Percentiles rank a stretch among this genome's conserved stretches.
Conservation (phyloP, 371 early-diverging fungal species). For the Haplosporangium sp. region DNA sequence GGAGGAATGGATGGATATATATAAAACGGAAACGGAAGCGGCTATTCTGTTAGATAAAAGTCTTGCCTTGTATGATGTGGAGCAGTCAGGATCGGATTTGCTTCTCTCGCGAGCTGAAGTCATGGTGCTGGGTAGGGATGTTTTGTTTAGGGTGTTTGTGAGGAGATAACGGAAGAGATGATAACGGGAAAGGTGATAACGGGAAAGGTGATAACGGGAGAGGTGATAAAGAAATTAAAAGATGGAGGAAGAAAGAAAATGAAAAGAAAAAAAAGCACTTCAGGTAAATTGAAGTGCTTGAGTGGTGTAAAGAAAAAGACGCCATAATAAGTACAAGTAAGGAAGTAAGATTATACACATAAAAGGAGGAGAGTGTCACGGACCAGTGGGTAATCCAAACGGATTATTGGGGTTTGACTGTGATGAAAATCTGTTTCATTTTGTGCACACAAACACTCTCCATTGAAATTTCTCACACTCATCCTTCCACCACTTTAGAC, state of each 20-base stretch:
- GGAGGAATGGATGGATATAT: too few relatives aligned
- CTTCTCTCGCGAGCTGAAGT: conserved; percentile 16
- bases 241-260: not conserved
- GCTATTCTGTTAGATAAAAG: too few relatives aligned
- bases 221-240: not conserved
- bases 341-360: too few relatives aligned
- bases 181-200: not conserved
- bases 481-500: too few relatives aligned
- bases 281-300: too few relatives aligned
- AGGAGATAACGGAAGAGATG: not conserved
- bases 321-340: too few relatives aligned
- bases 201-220: not conserved
- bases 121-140: not conserved
- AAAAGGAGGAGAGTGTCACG: too few relatives aligned
- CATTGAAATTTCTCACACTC: too few relatives aligned
- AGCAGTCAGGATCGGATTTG: conserved; percentile 8
- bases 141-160: not conserved
- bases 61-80: conserved; percentile 9
- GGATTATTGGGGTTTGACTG: too few relatives aligned
- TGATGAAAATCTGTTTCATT: too few relatives aligned
- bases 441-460: too few relatives aligned
- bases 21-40: not conserved
- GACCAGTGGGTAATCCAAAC: too few relatives aligned
- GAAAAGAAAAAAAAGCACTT: not conserved
- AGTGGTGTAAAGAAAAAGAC: not conserved